Conservation (phyloP, 2,329 filamentous ascomycete genomes). For the Trichoderma breve region DNA sequence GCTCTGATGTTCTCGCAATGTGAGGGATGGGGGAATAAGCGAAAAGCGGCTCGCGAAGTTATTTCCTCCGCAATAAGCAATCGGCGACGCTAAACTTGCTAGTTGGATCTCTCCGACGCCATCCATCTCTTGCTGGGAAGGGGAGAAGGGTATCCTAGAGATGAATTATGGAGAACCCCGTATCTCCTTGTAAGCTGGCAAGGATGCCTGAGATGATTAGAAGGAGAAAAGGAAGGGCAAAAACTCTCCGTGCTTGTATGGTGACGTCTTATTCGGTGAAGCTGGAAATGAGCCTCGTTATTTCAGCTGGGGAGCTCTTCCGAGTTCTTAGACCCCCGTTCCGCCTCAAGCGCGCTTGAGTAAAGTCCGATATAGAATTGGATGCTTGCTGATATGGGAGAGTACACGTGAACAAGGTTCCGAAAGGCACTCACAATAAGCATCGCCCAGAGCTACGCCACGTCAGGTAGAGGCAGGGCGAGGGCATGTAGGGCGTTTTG, state of each 20-base stretch:
- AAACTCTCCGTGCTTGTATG: not conserved
- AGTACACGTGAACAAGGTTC: not conserved
- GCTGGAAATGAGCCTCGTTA: not conserved
- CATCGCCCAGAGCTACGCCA: not conserved
- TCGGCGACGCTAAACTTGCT: not conserved
- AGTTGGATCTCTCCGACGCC: not conserved
- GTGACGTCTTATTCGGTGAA: not conserved
- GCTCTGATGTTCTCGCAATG: not conserved
- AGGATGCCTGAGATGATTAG: not conserved
- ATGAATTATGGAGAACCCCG: not conserved
- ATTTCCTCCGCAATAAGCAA: not conserved
- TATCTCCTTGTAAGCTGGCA: not conserved
- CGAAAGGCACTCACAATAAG: not conserved
- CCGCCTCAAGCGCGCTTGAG: not conserved
- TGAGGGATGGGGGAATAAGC: slow-evolving; percentile 9
- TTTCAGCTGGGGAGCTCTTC: not conserved
- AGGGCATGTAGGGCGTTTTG: not conserved
- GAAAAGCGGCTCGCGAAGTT: not conserved
- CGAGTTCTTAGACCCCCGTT: not conserved
- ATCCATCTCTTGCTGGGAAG: not conserved
- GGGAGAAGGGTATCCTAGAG: not conserved
- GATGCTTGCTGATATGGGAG: not conserved
- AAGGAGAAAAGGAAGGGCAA: not conserved
- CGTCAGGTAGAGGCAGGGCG: slow-evolving; percentile 14
- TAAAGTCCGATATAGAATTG: not conserved